Evolutionary conservation across 352 stramenopile species (phyloP).

Genomic region (Albugo candida): DNA sequence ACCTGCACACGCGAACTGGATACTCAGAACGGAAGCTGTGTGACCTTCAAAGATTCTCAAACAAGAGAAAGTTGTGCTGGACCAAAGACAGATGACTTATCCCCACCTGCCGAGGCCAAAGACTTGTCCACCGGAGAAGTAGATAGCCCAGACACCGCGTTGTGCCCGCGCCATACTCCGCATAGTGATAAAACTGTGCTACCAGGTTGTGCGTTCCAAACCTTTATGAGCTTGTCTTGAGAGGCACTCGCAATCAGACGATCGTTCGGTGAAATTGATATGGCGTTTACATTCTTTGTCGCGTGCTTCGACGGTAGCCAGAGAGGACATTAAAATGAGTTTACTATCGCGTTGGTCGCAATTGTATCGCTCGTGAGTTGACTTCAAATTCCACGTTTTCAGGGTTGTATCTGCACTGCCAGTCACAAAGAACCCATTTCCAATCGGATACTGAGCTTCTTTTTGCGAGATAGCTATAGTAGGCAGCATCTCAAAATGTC

Average conservation of each 20-base stretch:
- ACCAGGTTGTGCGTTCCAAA: constrained; percentile 78
- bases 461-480: constrained; percentile 86
- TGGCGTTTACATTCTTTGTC: constrained; percentile 95
- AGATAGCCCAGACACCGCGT: constrained; percentile 93
- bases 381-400: constrained; percentile 92
- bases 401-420: constrained; percentile 93
- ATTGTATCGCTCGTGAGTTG: constrained; percentile 23
- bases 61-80: constrained; percentile 86
- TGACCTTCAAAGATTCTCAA: constrained; percentile 94
- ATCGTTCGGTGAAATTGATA: constrained; percentile 93
- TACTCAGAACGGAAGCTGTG: constrained; percentile 73
- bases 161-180: constrained; percentile 90
- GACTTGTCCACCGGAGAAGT: constrained; percentile 95
- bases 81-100: constrained; percentile 98
- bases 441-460: constrained; percentile 35
- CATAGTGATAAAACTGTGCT: constrained; percentile 70
- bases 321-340: constrained; percentile 20
- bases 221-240: constrained; percentile 96
- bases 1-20: constrained; percentile 77
- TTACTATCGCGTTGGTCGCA: constrained; percentile 9
- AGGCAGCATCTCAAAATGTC: constrained; percentile 89
- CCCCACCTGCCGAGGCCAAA: constrained; percentile 87
- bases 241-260: constrained; percentile 91
- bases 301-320: constrained; percentile 70
- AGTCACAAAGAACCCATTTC: constrained; percentile 88